Evolutionary conservation across 768 basidiomycete genomes (phyloP), one percentile per base, ranked within the genome.

Genomic region (Pleurotus cornucopiae): DNA sequence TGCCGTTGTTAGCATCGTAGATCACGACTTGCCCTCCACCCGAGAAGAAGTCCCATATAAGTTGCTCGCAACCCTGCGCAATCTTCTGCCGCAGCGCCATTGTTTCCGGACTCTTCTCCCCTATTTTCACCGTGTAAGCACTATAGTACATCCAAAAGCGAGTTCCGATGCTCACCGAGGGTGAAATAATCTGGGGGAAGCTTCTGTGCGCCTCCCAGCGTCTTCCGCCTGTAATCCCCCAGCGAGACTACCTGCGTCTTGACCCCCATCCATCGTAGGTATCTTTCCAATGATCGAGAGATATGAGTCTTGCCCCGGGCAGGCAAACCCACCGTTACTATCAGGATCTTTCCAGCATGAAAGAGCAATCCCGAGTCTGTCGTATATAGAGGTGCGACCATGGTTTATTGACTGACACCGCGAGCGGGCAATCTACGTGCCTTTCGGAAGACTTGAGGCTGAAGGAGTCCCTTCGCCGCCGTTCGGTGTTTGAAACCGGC

Each of bases 281-380:
- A 99, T n/a, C 97, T 85, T 69, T 98, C 96, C 11, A 98, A 79
- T 5, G 96, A 88, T 39, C 95, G 83, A 1, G 94, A 96, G 56
- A 98, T 93, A 69, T 99, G 97, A 0, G 97, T 99, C 74, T 97
- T 97, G 34, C 94, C 94, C 53, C 94, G 83, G 1, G 96, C 95
- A 45, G 95, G 95, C 2, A 98, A 78, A 6, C 96, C 96, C 54
- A 98, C 89, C 16, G 94, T 92, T 56, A 94, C 76, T 46, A 97
- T 87, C 20, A 98, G 77, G 67, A 98, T 97, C 74, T 98, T 94
- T 62, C 96, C 96, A 6, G 95, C 95, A 69, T 94, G 91, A 66
- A 86, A 94, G 41, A 94, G 82, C 23, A 91, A 78, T 11, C 89
- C 89, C 54, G 89, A 91, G 44, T 82, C 93, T 7, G 95, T 98